These are phyloP conservation scores for Fusarium sp. DNA, from an alignment of 2,329 filamentous ascomycete genomes.

Conservation along the genomic window DNA sequence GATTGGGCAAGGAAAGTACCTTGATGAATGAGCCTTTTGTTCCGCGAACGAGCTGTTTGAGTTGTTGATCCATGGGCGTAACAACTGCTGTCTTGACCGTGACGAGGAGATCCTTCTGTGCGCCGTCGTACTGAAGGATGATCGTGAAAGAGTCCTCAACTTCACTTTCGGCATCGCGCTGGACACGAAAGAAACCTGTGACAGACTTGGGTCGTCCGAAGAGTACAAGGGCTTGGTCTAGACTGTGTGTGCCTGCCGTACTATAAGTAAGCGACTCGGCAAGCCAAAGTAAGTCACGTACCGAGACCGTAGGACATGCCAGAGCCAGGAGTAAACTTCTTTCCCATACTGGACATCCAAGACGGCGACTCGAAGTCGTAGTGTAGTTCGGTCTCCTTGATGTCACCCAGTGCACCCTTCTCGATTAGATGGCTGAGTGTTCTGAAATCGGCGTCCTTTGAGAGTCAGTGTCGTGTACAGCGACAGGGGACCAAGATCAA, in stretches of 20 bases:
- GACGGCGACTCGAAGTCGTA: slow-evolving; percentile 66
- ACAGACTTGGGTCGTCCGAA: slow-evolving; percentile 36
- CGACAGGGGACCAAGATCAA: accelerated
- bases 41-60: slow-evolving; percentile 35
- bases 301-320: slow-evolving; percentile 59
- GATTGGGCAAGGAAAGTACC: background rate
- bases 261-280: accelerated
- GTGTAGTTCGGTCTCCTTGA: slow-evolving; percentile 74
- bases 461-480: accelerated
- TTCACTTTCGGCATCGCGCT: slow-evolving; percentile 38
- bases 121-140: slow-evolving; percentile 65
- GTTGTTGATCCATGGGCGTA: slow-evolving; percentile 33
- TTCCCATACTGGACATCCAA: slow-evolving; percentile 52
- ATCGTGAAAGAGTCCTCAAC: slow-evolving; percentile 66
- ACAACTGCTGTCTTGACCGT: slow-evolving; percentile 37
- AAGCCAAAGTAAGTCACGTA: background rate
- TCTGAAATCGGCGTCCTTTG: slow-evolving; percentile 39
- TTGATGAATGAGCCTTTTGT: slow-evolving; percentile 42
- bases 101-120: slow-evolving; percentile 48
- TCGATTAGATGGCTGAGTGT: slow-evolving; percentile 29
- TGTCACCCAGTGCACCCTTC: slow-evolving; percentile 57
- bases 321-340: slow-evolving; percentile 52
- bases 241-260: slow-evolving; percentile 35
- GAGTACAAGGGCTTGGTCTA: slow-evolving; percentile 37
- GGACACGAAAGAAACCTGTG: slow-evolving; percentile 39